Evolutionary conservation across 768 basidiomycete species (phyloP).

Genomic region (Hirschioporus abietinus): DNA sequence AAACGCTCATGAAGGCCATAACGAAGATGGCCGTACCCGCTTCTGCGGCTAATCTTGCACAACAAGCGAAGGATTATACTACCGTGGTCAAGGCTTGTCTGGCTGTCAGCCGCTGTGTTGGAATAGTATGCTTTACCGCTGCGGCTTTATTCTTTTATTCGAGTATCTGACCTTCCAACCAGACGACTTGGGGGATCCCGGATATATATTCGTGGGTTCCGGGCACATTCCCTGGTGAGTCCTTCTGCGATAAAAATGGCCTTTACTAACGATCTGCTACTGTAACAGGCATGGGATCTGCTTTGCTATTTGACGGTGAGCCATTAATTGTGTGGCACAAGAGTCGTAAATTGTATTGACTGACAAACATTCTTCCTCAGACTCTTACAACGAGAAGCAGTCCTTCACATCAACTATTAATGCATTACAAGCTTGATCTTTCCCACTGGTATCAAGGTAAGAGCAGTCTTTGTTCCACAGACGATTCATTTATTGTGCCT

Average conservation of each 20-base stretch:
- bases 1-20: slow-evolving; percentile 13
- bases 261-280: background rate
- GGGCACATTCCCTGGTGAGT: slow-evolving; percentile 26
- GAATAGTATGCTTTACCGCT: slow-evolving; percentile 23
- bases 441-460: no score
- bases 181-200: background rate
- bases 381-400: background rate
- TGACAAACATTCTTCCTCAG: background rate
- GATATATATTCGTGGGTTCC: slow-evolving; percentile 30
- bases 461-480: no score
- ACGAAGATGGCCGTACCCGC: slow-evolving; percentile 7
- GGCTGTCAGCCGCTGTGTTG: slow-evolving; percentile 29
- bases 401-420: background rate
- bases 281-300: background rate
- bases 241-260: background rate
- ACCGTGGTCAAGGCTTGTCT: slow-evolving; percentile 50
- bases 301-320: background rate
- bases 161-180: background rate
- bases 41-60: slow-evolving; percentile 7
- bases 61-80: slow-evolving; percentile 44
- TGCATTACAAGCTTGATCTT: background rate
- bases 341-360: background rate
- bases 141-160: background rate
- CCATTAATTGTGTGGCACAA: no score
- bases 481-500: no score